A percentile compares a stretch with the other conserved stretches of the same genome.
These are phyloP conservation scores for Meyerozyma guilliermondii DNA, from an alignment of 1,139 yeast species.

Conservation along the genomic window DNA sequence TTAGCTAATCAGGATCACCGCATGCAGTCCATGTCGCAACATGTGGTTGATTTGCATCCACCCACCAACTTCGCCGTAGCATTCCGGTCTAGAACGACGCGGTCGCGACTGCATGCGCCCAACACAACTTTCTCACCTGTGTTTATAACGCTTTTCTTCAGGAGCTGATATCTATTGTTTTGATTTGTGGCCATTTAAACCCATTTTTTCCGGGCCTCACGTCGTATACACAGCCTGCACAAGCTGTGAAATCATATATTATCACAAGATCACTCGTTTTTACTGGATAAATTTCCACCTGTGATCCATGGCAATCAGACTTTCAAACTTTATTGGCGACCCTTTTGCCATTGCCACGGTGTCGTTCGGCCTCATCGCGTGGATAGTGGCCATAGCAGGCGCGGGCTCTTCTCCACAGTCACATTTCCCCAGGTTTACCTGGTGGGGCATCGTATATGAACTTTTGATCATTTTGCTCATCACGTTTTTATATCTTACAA, in stretches of 20 bases:
- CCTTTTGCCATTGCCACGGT: constrained; percentile 70
- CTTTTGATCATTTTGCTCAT: constrained; percentile 54
- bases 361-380: constrained; percentile 57
- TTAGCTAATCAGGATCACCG: no score
- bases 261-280: neutral
- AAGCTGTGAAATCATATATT: neutral
- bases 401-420: constrained; percentile 58
- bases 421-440: constrained; percentile 72
- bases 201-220: neutral
- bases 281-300: neutral
- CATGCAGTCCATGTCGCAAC: no score
- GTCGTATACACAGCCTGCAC: neutral
- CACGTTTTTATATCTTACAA: constrained; percentile 57
- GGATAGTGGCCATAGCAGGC: constrained; percentile 87
- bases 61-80: neutral
- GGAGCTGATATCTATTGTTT: neutral
- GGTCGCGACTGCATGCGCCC: constrained; percentile 1
- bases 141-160: neutral
- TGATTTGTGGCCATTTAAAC: neutral
- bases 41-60: neutral
- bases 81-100: constrained; percentile 1
- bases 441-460: constrained; percentile 97
- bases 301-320: constrained; percentile 28
- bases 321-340: constrained; percentile 56
- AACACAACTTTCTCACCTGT: neutral